These are phyloP conservation scores for Ceratocystis cacaofunesta DNA, from an alignment of 2,329 filamentous ascomycete species.

Conservation along the genomic window DNA sequence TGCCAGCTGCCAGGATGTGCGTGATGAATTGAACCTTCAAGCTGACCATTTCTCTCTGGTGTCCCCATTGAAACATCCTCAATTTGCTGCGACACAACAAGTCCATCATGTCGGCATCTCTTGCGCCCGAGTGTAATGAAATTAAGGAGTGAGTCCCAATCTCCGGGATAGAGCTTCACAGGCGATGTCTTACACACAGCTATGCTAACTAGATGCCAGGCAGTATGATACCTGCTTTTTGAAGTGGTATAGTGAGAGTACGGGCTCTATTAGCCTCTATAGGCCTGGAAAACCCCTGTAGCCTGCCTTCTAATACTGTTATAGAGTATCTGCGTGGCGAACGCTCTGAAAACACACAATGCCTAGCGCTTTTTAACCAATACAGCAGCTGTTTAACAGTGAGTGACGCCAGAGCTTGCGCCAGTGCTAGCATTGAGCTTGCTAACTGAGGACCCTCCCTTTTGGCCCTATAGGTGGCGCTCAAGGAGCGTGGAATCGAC, in stretches of 20 bases:
- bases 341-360: conserved; percentile 69
- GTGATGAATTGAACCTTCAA: not conserved
- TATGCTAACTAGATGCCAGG: conserved; percentile 31
- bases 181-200: not conserved
- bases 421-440: not conserved
- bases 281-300: not conserved
- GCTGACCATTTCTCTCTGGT: not conserved
- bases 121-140: conserved; percentile 89
- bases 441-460: not conserved
- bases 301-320: conserved; percentile 5
- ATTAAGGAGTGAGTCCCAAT: conserved; percentile 64
- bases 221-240: conserved; percentile 95
- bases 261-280: conserved; percentile 21
- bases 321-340: conserved; percentile 79
- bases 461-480: conserved; percentile 45
- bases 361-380: conserved; percentile 68
- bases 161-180: not conserved
- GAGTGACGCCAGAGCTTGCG: conserved; percentile 22
- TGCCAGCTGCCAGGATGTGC: not conserved
- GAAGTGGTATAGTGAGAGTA: conserved; percentile 99
- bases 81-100: not conserved
- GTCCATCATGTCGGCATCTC: conserved; percentile 68
- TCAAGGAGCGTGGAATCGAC: conserved; percentile 84
- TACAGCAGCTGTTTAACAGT: conserved; percentile 81
- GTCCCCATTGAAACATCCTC: not conserved